A percentile compares a stretch with the other conserved stretches of the same genome.
phyloP scores from a whole-genome alignment of 495 filamentous ascomycete species.

The Collariella sp. region DNA sequence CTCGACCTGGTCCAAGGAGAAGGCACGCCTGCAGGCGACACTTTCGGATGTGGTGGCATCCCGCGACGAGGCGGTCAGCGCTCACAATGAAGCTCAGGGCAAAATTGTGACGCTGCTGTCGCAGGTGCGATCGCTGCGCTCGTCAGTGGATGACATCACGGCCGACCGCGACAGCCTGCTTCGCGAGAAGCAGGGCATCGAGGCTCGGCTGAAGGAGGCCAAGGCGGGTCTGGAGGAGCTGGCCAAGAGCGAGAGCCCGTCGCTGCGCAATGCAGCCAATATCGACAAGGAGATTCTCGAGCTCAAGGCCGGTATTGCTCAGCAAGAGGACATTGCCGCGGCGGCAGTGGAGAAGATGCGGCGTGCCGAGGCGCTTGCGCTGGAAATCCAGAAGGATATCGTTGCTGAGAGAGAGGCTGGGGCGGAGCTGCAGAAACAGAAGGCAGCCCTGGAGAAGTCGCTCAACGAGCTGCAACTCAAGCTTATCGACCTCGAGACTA shows the following conservation, averaged over 20 bases:
- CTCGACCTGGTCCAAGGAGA: constrained; percentile 98
- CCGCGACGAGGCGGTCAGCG: constrained; percentile 82
- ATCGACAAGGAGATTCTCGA: constrained; percentile 86
- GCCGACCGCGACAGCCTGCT: constrained; percentile 76
- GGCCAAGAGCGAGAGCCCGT: constrained; percentile 74
- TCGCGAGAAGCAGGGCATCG: constrained; percentile 84
- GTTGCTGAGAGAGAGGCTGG: constrained; percentile 80
- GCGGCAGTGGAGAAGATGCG: constrained; percentile 97
- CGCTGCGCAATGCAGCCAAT: constrained; percentile 83
- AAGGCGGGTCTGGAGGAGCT: constrained; percentile 88
- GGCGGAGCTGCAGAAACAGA: constrained; percentile 82
- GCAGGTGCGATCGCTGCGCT: constrained; percentile 80
- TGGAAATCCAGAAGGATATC: constrained; percentile 91
- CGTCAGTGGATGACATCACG: constrained; percentile 75
- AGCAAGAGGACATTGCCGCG: constrained; percentile 86
- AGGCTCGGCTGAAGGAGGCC: constrained; percentile 79
- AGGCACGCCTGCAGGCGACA: constrained; percentile 81
- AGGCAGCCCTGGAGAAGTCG: constrained; percentile 79
- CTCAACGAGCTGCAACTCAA: constrained; percentile 86
- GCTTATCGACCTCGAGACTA: constrained; percentile 90
- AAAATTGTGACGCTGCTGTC: constrained; percentile 83
- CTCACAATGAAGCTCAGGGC: constrained; percentile 90
- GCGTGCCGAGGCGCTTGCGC: constrained; percentile 79
- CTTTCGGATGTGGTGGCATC: constrained; percentile 83
- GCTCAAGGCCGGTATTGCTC: constrained; percentile 79